These are phyloP conservation scores for Rubia tinctorum DNA, from an alignment of 305 asterid species.

Conservation along the genomic window DNA sequence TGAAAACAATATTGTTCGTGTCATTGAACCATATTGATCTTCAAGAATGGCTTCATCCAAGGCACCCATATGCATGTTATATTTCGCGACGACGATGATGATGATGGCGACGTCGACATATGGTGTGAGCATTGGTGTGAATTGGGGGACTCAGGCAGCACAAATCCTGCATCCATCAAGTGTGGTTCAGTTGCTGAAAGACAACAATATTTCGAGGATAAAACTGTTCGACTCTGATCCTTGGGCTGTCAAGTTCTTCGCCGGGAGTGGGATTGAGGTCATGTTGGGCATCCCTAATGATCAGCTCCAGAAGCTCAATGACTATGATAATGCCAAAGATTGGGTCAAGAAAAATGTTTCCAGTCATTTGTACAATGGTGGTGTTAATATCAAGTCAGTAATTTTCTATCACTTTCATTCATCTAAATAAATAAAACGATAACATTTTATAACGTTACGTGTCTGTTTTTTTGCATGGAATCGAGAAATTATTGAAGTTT, in stretches of 20 bases:
- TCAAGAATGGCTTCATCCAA: constrained; percentile 20
- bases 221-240: constrained; percentile 80
- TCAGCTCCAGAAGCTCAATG: constrained; percentile 32
- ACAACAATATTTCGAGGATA: constrained; percentile 54
- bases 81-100: not conserved
- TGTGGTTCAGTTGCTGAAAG: constrained; percentile 62
- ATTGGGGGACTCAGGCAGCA: constrained; percentile 87
- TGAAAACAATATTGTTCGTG: not conserved
- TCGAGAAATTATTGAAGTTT: too few relatives aligned
- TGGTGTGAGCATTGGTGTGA: constrained; percentile 59
- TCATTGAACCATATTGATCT: not conserved
- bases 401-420: too few relatives aligned
- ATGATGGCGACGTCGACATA: constrained; percentile 13
- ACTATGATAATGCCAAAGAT: constrained; percentile 45
- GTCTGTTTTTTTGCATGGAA: too few relatives aligned
- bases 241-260: constrained; percentile 54
- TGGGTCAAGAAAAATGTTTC: constrained; percentile 64
- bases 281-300: constrained; percentile 81
- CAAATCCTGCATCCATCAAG: constrained; percentile 41
- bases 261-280: constrained; percentile 72
- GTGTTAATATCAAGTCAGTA: constrained; percentile 60
- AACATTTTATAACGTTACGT: too few relatives aligned
- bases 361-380: constrained; percentile 43
- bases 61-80: constrained; percentile 24
- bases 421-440: too few relatives aligned